A percentile compares a stretch with the other conserved stretches of the same genome.
phyloP scores from a whole-genome alignment of 1,139 yeast genomes.

The Candida sanyaensis region DNA sequence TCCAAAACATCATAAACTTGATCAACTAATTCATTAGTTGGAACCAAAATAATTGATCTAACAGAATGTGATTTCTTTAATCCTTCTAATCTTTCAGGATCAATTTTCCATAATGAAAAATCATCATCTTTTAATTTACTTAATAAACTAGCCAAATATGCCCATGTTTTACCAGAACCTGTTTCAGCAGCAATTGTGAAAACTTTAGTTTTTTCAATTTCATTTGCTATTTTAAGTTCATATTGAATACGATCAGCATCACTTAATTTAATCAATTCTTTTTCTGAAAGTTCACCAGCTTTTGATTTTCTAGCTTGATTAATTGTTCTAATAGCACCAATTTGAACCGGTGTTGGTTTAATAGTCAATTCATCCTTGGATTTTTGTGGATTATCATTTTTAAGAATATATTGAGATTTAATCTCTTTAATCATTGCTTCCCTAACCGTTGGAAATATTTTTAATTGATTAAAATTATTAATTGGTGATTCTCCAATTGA shows the following conservation, averaged over 20 bases:
- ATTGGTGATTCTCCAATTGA: constrained; percentile 36
- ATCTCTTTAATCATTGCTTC: constrained; percentile 63
- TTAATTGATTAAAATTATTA: constrained; percentile 61
- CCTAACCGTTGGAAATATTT: constrained; percentile 69
- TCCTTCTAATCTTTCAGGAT: constrained; percentile 31
- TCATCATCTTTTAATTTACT: constrained; percentile 67
- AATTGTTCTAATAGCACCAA: constrained; percentile 47
- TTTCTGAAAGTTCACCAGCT: constrained; percentile 17
- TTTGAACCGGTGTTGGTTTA: constrained; percentile 46
- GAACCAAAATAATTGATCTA: constrained; percentile 73
- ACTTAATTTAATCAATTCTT: constrained; percentile 24
- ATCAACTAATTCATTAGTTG: constrained; percentile 85
- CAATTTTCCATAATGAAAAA: constrained; percentile 25
- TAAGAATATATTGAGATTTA: constrained; percentile 44
- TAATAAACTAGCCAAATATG: constrained; percentile 76
- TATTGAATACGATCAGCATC: constrained; percentile 22
- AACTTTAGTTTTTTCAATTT: constrained; percentile 49
- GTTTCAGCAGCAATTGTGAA: constrained; percentile 94
- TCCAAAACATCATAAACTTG: constrained; percentile 66
- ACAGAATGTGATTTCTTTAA: constrained; percentile 44
- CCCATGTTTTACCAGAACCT: constrained; percentile 95
- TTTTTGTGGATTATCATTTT: constrained; percentile 25
- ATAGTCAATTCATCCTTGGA: constrained; percentile 31
- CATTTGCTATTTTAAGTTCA: constrained; percentile 33
- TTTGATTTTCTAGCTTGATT: constrained; percentile 31